Conservation (phyloP, 495 filamentous ascomycete species). For the Neurospora sublineolata region DNA sequence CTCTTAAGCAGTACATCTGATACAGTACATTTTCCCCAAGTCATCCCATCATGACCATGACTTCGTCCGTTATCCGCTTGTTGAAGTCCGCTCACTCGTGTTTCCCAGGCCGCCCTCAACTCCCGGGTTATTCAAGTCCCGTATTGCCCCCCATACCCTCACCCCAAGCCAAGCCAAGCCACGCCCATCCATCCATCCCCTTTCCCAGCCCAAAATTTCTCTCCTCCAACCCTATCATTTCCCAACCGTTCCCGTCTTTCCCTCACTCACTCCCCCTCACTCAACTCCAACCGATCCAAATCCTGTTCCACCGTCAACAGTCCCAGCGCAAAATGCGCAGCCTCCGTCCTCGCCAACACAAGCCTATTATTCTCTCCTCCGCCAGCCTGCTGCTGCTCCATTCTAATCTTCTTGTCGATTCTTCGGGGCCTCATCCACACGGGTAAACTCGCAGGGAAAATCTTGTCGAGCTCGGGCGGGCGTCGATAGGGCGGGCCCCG, state of each 20-base stretch:
- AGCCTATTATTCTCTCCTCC: slow-evolving; percentile 20
- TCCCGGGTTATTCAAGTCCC: background rate
- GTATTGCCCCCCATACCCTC: background rate
- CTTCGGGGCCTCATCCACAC: slow-evolving; percentile 31
- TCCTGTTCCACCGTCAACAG: slow-evolving; percentile 41
- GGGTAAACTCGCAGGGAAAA: slow-evolving; percentile 16
- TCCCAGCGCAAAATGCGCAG: slow-evolving; percentile 42
- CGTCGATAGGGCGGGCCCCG: slow-evolving; percentile 62
- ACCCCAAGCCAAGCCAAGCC: background rate
- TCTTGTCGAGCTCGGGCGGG: slow-evolving; percentile 27
- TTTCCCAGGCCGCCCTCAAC: background rate
- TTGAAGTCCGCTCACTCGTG: background rate
- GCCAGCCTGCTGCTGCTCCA: slow-evolving; percentile 20
- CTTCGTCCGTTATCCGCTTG: background rate
- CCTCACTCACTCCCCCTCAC: slow-evolving; percentile 9
- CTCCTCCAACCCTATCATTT: background rate
- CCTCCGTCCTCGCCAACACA: slow-evolving; percentile 36
- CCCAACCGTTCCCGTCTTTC: background rate
- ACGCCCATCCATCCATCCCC: background rate
- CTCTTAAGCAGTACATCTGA: background rate
- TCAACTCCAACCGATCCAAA: slow-evolving; percentile 36
- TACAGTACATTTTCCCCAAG: background rate
- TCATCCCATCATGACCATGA: background rate
- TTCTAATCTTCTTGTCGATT: slow-evolving; percentile 29
- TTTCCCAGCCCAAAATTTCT: background rate